phyloP scores from a whole-genome alignment of 2,329 filamentous ascomycete genomes.

The Ascochyta rabiei region DNA sequence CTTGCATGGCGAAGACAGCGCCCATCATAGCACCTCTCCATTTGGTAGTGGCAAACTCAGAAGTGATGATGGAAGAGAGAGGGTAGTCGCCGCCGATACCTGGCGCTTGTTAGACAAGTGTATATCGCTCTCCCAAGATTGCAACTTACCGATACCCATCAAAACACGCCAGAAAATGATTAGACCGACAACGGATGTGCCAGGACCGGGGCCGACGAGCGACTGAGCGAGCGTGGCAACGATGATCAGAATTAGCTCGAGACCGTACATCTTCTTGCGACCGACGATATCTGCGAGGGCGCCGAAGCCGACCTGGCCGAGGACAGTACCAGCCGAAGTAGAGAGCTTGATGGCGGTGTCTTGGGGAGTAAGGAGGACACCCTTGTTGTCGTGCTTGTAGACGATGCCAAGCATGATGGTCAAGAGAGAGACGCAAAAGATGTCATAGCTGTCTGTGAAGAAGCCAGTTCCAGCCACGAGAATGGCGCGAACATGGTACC shows the following conservation, averaged over 20 bases:
- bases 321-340: constrained; percentile 81
- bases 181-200: constrained; percentile 45
- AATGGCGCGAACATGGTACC: constrained; percentile 79
- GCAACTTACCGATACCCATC: constrained; percentile 47
- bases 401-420: constrained; percentile 77
- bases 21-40: constrained; percentile 52
- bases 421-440: constrained; percentile 59
- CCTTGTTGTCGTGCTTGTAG: constrained; percentile 64
- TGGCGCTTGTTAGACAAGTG: constrained; percentile 17
- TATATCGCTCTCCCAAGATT: constrained; percentile 45
- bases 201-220: constrained; percentile 42
- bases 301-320: constrained; percentile 78
- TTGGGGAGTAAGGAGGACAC: constrained; percentile 64
- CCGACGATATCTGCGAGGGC: constrained; percentile 72
- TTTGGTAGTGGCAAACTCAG: constrained; percentile 51
- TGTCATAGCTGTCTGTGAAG: constrained; percentile 80
- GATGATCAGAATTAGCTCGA: constrained; percentile 50
- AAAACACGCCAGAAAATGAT: constrained; percentile 51
- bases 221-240: constrained; percentile 47
- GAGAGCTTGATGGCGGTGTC: constrained; percentile 87
- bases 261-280: constrained; percentile 82
- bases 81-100: constrained; percentile 75
- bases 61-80: constrained; percentile 82
- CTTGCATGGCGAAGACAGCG: constrained; percentile 53
- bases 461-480: constrained; percentile 81